Base-by-base conservation (phyloP, 805 yeast species). In the Yamadazyma sp. region DNA sequence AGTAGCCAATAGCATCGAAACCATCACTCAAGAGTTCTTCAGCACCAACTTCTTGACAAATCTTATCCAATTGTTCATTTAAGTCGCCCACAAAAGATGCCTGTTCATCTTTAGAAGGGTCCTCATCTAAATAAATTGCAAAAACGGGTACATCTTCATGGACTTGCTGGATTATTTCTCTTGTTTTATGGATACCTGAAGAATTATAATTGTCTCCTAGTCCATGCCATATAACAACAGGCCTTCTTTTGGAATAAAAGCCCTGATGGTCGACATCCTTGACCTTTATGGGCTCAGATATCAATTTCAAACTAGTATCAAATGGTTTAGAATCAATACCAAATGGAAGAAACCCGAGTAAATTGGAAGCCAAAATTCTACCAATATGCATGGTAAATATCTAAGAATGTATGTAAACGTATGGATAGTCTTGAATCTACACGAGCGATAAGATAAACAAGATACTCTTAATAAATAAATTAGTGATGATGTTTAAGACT, bases 221-320 rank as follows among this genome's bases (percentile, higher is more conserved):
- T 0, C 95, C 95, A 49, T 85, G 95, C 94, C 94, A 85, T 26
- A 86, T 51, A 2, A 85, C 86, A 2, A 85, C 69, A 0, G 86
- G 82, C 16, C 50, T 41, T 26, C 42, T 37, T 14, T 20, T 23
- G 24, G 31, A 36, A 17, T 37, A 37, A 11, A 37, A 5, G 11
- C 40, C 38, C 3, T 12, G 17, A 19, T 14, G n/a, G n/a, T n/a
- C n/a, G n/a, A n/a, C n/a, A n/a, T n/a, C n/a, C n/a, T n/a, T n/a
- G n/a, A n/a, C n/a, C n/a, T n/a, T n/a, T n/a, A n/a, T n/a, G 23
- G 23, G 9, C 23, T 10, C 23, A 20, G 23, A 20, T 7, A 20
- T 10, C 23, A 20, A 20, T 20, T 20, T 20, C 23, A 20, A 20
- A 10, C 23, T 20, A 10, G 23, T 10, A 20, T 20, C 23, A 20